A percentile compares a stretch with the other conserved stretches of the same genome.
These are phyloP conservation scores for Entamoeba invadens DNA, from an alignment of 208 protist genomes.

Conservation along the genomic window DNA sequence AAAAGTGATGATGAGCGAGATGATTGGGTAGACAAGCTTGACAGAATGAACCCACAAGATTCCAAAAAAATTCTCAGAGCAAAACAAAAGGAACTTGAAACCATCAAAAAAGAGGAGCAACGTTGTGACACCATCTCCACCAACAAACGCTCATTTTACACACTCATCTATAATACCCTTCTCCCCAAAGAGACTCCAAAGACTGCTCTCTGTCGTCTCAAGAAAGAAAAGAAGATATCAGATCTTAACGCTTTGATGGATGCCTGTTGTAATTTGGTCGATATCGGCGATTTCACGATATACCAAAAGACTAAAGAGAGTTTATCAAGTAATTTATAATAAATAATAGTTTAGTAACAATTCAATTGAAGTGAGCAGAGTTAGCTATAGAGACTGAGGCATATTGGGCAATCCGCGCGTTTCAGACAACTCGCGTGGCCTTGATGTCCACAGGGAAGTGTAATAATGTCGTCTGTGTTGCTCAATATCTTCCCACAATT, in stretches of 20 bases:
- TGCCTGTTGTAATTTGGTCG: neutral
- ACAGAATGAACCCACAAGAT: neutral
- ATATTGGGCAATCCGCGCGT: neutral
- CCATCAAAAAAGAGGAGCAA: neutral
- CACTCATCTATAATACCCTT: neutral
- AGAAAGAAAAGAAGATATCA: neutral
- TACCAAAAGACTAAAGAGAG: neutral
- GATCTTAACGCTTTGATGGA: neutral
- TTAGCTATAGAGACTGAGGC: neutral
- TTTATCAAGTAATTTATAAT: no score
- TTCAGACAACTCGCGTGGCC: neutral
- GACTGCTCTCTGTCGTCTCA: neutral
- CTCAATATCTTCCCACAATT: neutral
- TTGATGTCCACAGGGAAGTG: neutral
- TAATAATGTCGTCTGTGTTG: neutral
- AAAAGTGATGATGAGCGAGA: neutral
- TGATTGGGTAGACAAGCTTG: neutral
- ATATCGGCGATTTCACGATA: neutral
- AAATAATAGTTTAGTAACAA: no score
- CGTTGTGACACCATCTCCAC: neutral
- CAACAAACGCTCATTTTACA: neutral
- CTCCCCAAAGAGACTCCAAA: neutral
- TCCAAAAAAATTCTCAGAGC: neutral
- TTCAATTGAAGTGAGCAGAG: no score
- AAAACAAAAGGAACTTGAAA: neutral